Base-by-base conservation (phyloP, 164 flowering plant species). In the Sextonia rubra region DNA sequence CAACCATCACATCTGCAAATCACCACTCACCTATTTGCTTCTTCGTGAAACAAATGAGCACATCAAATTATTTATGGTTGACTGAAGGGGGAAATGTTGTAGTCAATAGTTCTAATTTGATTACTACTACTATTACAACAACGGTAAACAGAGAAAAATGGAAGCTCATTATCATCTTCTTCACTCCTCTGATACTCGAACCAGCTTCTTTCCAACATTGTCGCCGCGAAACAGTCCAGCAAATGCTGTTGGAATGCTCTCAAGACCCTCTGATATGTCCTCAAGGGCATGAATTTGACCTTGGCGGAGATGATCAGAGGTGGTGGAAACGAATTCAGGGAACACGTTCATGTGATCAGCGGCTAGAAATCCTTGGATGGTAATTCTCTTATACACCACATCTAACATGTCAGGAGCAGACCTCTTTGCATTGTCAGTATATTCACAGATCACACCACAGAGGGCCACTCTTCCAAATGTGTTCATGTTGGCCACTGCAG, bases 401-500 rank as follows among this genome's bases (percentile, higher is more conserved):
- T 85, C 85, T 2, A 86, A 18, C 90, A 88, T 84, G 64, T 85
- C 66, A 0, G 85, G 94, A 18, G 82, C 81, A 32, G 88, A 88
- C 48, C 76, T 47, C 68, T 52, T 84, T 12, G 60, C 76, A 2
- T 63, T 24, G 15, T 79, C 80, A 2, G 87, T 85, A 37, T 91
- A 89, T 60, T 87, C 84, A 0, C 94, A 80, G 1, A 90, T 91
- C 9, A 79, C 87, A 3, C 98, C 97, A 55, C 97, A 91, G 1
- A 74, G 83, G 2, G 87, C 92, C 9, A 90, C 84, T 75, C 93
- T 82, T 2, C 97, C 97, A 27, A 79, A 82, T 1, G 14, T 1
- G 26, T 86, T 93, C 98, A 93, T 89, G 84, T 90, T 89, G 20
- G 79, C 81, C 58, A 91, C 78, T 3, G 85, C 94, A 2, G 93